Evolutionary conservation across 2,329 filamentous ascomycete species (phyloP).

Genomic region (Zasmidium citrigriseum): DNA sequence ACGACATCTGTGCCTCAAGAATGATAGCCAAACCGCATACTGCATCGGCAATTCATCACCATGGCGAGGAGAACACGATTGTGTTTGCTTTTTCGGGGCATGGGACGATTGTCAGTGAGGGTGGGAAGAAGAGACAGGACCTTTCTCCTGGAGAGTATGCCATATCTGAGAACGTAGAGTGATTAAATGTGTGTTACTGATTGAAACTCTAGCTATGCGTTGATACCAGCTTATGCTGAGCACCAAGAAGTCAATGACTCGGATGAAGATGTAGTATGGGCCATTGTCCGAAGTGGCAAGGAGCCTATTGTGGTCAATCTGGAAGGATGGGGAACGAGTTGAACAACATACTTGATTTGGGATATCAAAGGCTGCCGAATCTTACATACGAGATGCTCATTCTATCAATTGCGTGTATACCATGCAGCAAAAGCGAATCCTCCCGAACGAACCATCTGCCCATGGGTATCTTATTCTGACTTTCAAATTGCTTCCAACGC

Average conservation of each 20-base stretch:
- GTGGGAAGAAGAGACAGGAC: slow-evolving; percentile 58
- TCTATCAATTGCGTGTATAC: too few species aligned
- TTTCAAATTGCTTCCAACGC: not conserved
- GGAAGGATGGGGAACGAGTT: slow-evolving; percentile 21
- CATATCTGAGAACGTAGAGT: not conserved
- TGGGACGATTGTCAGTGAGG: slow-evolving; percentile 61
- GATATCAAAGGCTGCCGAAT: not conserved
- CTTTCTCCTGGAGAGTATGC: slow-evolving; percentile 64
- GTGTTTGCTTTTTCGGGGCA: slow-evolving; percentile 63
- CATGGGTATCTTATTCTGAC: not conserved
- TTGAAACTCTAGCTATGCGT: slow-evolving; percentile 42
- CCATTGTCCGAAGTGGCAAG: slow-evolving; percentile 56
- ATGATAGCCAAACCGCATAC: slow-evolving; percentile 64
- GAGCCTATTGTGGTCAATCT: slow-evolving; percentile 22
- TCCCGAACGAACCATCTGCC: not conserved
- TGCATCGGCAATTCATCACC: slow-evolving; percentile 65
- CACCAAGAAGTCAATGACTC: slow-evolving; percentile 70
- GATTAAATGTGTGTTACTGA: not conserved
- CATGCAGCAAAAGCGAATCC: not conserved
- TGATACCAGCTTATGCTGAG: slow-evolving; percentile 69
- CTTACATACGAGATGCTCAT: not conserved
- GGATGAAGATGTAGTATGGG: slow-evolving; percentile 64
- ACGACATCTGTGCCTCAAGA: slow-evolving; percentile 68
- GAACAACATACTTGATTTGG: not conserved
- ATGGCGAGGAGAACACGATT: slow-evolving; percentile 71